Percentiles rank a stretch among this genome's conserved stretches.
Conservation (phyloP, 352 stramenopile genomes). For the Peronospora tabacina region DNA sequence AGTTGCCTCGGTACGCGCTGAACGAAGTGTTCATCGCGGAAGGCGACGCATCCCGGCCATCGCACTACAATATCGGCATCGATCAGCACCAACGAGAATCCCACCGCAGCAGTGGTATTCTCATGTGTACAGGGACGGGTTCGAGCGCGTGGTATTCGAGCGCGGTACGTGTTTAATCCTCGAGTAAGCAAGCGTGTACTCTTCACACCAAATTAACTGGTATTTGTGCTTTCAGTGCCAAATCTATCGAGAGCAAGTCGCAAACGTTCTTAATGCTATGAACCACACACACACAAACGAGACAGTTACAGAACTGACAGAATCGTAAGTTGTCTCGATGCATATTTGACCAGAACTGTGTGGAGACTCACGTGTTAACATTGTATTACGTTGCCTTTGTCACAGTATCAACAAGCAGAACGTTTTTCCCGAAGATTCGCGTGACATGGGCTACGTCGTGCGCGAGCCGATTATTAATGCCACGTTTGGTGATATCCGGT, state of each 20-base stretch:
- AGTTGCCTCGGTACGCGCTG: conserved; percentile 75
- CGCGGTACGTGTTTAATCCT: conserved; percentile 41
- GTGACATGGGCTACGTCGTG: conserved; percentile 83
- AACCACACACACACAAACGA: conserved; percentile 85
- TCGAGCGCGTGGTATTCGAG: conserved; percentile 85
- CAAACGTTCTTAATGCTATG: conserved; percentile 74
- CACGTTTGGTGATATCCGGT: conserved; percentile 85
- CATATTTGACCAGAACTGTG: not conserved
- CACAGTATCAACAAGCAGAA: conserved; percentile 83
- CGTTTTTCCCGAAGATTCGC: conserved; percentile 72
- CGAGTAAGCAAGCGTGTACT: not conserved
- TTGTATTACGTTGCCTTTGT: conserved; percentile 3
- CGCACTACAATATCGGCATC: conserved; percentile 85
- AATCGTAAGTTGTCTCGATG: conserved; percentile 44
- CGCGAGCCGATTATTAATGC: conserved; percentile 87
- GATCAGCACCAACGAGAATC: conserved; percentile 85
- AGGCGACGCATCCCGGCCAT: conserved; percentile 74
- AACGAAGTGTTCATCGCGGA: conserved; percentile 89
- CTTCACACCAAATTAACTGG: conserved; percentile 1
- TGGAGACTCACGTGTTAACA: conserved; percentile 1
- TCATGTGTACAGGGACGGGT: conserved; percentile 82
- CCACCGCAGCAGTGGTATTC: conserved; percentile 82
- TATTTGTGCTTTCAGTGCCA: conserved; percentile 47
- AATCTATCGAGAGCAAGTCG: conserved; percentile 82
- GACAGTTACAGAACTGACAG: conserved; percentile 80